Evolutionary conservation across 2,329 filamentous ascomycete genomes (phyloP).

Genomic region (Pseudogymnoascus sp.): DNA sequence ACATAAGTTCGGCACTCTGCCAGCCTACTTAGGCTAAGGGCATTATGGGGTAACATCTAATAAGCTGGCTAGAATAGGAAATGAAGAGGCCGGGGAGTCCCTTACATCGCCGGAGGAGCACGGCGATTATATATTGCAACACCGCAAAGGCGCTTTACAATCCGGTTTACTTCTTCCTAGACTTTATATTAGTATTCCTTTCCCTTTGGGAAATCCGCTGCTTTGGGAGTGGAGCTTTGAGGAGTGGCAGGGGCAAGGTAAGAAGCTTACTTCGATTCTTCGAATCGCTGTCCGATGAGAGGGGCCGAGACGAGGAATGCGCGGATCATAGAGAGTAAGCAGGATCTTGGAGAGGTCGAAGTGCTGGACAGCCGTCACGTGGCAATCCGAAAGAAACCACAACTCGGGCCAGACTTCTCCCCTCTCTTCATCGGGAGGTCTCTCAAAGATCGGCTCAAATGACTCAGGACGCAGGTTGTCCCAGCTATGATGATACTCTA

Average conservation of each 20-base stretch:
- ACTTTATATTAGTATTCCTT: neutral
- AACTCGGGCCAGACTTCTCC: conserved; percentile 16
- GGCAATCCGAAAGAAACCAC: conserved; percentile 21
- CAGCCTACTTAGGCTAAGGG: too few relatives aligned
- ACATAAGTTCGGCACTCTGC: too few relatives aligned
- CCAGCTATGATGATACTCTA: conserved; percentile 18
- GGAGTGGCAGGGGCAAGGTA: too few relatives aligned
- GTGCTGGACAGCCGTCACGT: conserved; percentile 34
- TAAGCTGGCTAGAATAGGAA: too few relatives aligned
- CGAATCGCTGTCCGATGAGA: conserved; percentile 12
- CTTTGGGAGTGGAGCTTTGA: too few relatives aligned
- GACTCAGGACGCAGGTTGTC: conserved; percentile 15
- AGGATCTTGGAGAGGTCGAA: conserved; percentile 35
- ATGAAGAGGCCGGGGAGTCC: too few relatives aligned
- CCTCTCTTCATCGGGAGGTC: conserved; percentile 2
- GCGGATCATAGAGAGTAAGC: conserved; percentile 33
- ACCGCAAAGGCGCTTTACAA: conserved; percentile 19
- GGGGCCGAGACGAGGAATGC: conserved; percentile 19
- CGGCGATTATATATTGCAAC: conserved; percentile 18
- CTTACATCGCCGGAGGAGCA: conserved; percentile 20
- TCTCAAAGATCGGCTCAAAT: conserved; percentile 19
- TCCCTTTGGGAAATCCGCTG: too few relatives aligned
- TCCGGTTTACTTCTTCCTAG: conserved; percentile 12
- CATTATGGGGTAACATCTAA: too few relatives aligned
- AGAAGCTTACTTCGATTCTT: conserved; percentile 15